Conservation (phyloP, 2,329 filamentous ascomycete genomes). For the Alternaria consortialis region DNA sequence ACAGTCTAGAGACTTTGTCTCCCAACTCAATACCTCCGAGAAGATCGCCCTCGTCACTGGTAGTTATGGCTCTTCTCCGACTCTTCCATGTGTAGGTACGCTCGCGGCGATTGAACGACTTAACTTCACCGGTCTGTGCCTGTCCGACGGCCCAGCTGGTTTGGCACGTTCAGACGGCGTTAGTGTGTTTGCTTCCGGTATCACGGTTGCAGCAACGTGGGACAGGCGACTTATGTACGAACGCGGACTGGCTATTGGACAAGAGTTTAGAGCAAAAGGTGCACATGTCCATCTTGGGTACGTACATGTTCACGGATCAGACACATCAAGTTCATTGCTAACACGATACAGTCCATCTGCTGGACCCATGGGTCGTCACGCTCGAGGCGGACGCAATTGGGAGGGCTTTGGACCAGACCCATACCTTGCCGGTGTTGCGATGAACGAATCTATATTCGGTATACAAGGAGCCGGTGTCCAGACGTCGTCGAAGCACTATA, state of each 20-base stretch:
- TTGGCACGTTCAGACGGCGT: conserved; percentile 42
- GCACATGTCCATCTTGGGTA: background rate
- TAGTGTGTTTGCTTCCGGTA: conserved; percentile 50
- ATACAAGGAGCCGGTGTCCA: conserved; percentile 54
- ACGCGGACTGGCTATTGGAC: conserved; percentile 44
- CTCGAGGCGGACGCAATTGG: conserved; percentile 55
- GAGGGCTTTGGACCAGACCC: conserved; percentile 56
- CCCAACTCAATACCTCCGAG: background rate
- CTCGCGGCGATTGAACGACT: conserved; percentile 49
- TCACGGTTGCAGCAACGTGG: conserved; percentile 54
- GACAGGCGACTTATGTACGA: conserved; percentile 47
- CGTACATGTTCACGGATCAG: no score
- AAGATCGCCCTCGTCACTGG: background rate
- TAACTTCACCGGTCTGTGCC: conserved; percentile 53
- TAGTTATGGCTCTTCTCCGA: background rate
- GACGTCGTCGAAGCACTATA: conserved; percentile 61
- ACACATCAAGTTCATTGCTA: no score
- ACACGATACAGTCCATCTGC: conserved; percentile 54
- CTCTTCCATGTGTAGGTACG: conserved; percentile 45
- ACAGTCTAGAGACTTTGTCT: background rate
- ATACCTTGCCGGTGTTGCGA: conserved; percentile 53
- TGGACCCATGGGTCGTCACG: conserved; percentile 53
- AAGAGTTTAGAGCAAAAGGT: conserved; percentile 46
- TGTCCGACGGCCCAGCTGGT: conserved; percentile 52
- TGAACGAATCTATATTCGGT: conserved; percentile 49